Base-by-base conservation (phyloP, 192 early-diverging fungal species). In the Gorgonomyces haynaldii region DNA sequence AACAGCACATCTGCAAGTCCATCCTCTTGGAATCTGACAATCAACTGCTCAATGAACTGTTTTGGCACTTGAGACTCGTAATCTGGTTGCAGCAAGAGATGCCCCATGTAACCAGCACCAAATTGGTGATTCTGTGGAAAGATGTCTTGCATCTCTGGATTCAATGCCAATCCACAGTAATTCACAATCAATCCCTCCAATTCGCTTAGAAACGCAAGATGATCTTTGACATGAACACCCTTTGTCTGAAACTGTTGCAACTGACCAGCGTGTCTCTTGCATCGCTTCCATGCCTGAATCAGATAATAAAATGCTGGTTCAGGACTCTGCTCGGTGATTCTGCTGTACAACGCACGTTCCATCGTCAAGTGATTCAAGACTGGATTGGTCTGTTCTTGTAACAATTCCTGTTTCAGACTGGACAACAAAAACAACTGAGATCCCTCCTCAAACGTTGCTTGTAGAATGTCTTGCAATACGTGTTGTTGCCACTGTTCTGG, bases 101-200 rank as follows among this genome's bases (percentile, higher is more conserved):
- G 20, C 22, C 23, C 26, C 37, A 55, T 15, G n/a, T 45, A 53
- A 22, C 25, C 26, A 46, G 27, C 36, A 38, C 48, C 67, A 4
- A 50, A 83, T 72, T 43, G 67, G 0, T 74, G 54, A 6, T 64
- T 39, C 50, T 88, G 88, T 19, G 91, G 78, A 50, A 92, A 94
- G 79, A 86, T 86, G 19, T 86, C 89, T n/a, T 84, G 83, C 48
- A 88, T 74, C 38, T 85, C 72, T 3, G 72, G 67, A 32, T 62
- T 88, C 26, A 96, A 50, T 31, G 85, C 67, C 23, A 93, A 65
- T 3, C 85, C 86, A 39, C 75, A 72, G 57, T 96, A 98, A 39
- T 82, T 89, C 1, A 94, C 67, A 15, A 94, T 50, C 38, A 96
- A 43, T 0, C 29, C 62, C 35, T 76, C 69, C 7, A 75, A 62